Conservation (phyloP, 2,329 filamentous ascomycete species). For the Chaetomium olivaceum region DNA sequence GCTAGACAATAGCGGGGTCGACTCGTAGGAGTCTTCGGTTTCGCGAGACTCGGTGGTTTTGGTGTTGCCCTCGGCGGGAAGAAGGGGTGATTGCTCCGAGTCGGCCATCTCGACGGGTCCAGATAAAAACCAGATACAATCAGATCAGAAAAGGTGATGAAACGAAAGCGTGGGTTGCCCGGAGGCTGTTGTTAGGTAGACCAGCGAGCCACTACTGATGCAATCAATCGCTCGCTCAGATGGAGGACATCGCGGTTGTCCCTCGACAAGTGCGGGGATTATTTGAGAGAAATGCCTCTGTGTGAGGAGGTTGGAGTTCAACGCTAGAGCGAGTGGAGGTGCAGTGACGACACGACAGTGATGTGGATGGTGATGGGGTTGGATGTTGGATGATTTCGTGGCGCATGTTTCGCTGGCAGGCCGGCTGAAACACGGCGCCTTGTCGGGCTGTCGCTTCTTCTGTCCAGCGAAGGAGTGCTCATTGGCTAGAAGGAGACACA, state of each 20-base stretch:
- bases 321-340: neutral
- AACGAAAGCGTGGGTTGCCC: neutral
- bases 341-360: neutral
- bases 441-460: neutral
- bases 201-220: constrained; percentile 9
- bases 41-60: constrained; percentile 31
- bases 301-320: neutral
- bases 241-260: constrained; percentile 15
- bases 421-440: constrained; percentile 6
- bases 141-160: neutral
- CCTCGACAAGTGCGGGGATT: neutral
- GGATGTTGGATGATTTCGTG: neutral
- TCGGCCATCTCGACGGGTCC: constrained; percentile 43
- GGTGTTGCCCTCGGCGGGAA: constrained; percentile 41
- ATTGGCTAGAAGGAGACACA: constrained; percentile 11
- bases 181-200: neutral
- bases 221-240: neutral
- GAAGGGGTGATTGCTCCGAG: constrained; percentile 49
- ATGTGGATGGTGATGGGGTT: neutral
- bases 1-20: constrained; percentile 54
- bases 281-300: neutral
- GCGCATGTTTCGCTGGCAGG: neutral
- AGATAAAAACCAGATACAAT: neutral
- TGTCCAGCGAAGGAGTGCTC: neutral
- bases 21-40: constrained; percentile 41